These are phyloP conservation scores for Emiliania huxleyi DNA, from an alignment of 78 protist species.

Conservation along the genomic window DNA sequence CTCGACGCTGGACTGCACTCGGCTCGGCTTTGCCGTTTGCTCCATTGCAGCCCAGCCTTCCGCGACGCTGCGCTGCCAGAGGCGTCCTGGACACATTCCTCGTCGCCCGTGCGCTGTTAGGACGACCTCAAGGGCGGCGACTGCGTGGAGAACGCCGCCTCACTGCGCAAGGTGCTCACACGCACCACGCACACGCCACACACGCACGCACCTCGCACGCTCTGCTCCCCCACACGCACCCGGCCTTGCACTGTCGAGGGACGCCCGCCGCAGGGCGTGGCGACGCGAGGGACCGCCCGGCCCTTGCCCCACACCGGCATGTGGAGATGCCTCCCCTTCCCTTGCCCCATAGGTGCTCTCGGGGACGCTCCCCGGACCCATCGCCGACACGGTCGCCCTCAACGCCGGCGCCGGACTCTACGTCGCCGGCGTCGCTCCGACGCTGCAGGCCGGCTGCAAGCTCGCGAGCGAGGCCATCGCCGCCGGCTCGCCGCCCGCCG, in stretches of 20 bases:
- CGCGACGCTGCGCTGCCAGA: no score
- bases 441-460: neutral
- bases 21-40: neutral
- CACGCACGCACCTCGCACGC: no score
- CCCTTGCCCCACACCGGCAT: neutral
- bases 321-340: neutral
- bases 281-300: neutral
- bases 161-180: neutral
- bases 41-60: neutral
- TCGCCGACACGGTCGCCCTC: neutral
- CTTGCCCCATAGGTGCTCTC: neutral
- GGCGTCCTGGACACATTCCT: no score
- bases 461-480: neutral
- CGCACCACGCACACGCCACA: no score
- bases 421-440: neutral
- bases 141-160: neutral
- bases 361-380: neutral
- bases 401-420: neutral
- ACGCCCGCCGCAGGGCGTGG: neutral
- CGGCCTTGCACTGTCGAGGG: neutral
- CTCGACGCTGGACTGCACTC: neutral
- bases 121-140: conserved; percentile 29
- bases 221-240: no score
- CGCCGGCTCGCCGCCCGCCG: neutral
- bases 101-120: no score